A percentile compares a stretch with the other conserved stretches of the same genome.
Conservation (phyloP, 306 rosid genomes). For the Sophora flavescens region DNA sequence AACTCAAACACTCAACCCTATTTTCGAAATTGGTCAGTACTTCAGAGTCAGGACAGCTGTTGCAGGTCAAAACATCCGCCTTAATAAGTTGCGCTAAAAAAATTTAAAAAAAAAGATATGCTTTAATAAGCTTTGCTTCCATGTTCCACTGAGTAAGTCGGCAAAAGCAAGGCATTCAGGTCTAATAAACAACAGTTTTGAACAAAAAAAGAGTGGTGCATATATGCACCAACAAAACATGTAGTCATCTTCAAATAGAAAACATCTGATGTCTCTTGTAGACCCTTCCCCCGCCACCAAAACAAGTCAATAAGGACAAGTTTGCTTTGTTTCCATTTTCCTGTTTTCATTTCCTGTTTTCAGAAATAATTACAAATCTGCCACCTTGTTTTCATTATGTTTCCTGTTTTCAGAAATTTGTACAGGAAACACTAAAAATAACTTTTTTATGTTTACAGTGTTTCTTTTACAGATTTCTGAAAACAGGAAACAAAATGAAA, state of each 20-base stretch:
- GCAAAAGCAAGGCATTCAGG: conserved; percentile 29
- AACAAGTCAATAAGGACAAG: background rate
- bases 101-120: too few species aligned
- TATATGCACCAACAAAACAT: conserved; percentile 15
- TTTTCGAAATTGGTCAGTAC: conserved; percentile 33
- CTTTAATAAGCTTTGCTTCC: conserved; percentile 12
- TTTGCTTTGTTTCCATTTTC: too few species aligned
- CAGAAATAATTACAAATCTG: too few species aligned
- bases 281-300: background rate
- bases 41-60: background rate
- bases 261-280: background rate
- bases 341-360: too few species aligned
- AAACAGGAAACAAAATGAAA: too few species aligned
- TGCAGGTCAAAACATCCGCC: conserved; percentile 2
- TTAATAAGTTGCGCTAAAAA: background rate
- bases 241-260: conserved; percentile 40
- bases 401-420: too few species aligned
- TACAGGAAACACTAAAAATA: too few species aligned
- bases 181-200: conserved; percentile 4
- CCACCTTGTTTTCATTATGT: too few species aligned
- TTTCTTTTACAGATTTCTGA: too few species aligned
- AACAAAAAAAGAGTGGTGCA: conserved; percentile 2
- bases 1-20: conserved; percentile 22
- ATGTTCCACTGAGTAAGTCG: background rate
- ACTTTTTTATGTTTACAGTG: too few species aligned